Percentiles rank a stretch among this genome's conserved stretches.
phyloP scores from a whole-genome alignment of 2,329 filamentous ascomycete genomes.

The Cryphonectria japonica region DNA sequence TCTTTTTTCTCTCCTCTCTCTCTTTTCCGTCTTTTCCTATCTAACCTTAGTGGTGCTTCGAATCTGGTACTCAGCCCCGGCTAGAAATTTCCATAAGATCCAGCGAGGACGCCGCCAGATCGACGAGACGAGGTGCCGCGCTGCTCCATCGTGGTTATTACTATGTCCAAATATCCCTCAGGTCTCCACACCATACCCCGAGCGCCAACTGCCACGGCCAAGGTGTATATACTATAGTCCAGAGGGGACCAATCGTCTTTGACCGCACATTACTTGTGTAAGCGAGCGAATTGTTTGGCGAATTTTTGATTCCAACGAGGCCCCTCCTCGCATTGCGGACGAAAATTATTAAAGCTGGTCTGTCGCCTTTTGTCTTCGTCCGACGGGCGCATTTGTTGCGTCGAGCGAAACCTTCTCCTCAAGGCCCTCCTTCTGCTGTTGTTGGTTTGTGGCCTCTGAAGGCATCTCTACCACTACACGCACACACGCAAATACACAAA shows the following conservation, averaged over 20 bases:
- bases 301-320: neutral
- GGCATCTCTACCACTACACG: neutral
- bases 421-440: neutral
- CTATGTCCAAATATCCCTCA: conserved; percentile 26
- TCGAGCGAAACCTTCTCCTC: conserved; percentile 11
- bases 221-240: neutral
- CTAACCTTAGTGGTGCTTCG: neutral
- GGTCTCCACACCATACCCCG: conserved; percentile 6
- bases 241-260: neutral
- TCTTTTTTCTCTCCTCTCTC: neutral
- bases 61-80: conserved; percentile 18
- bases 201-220: neutral
- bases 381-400: conserved; percentile 18
- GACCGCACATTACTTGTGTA: conserved; percentile 4
- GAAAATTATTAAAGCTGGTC: neutral
- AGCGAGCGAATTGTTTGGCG: neutral
- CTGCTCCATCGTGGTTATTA: neutral
- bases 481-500: neutral
- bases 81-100: conserved; percentile 7
- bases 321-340: neutral
- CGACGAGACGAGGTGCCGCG: conserved; percentile 6
- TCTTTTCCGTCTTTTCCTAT: neutral
- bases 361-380: conserved; percentile 1
- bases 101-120: neutral
- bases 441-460: neutral